Percentiles rank a stretch among this genome's conserved stretches.
phyloP scores from a whole-genome alignment of 768 basidiomycete genomes.

The Daedaleopsis sinensis region DNA sequence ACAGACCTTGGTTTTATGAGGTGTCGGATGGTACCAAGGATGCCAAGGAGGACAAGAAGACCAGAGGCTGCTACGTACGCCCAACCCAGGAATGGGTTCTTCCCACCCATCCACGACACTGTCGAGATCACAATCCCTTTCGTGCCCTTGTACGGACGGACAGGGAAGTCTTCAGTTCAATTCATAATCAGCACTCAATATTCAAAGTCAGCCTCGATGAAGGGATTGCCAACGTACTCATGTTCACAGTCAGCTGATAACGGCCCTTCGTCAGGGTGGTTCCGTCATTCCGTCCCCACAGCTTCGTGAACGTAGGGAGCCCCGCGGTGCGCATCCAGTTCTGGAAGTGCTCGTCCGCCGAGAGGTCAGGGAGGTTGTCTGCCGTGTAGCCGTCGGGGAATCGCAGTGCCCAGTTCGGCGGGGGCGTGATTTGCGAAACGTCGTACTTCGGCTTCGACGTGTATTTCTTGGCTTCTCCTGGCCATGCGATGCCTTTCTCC shows the following conservation, averaged over 20 bases:
- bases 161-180: conserved; percentile 81
- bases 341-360: conserved; percentile 89
- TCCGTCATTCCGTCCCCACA: conserved; percentile 90
- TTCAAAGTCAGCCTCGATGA: conserved; percentile 2
- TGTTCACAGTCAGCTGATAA: conserved; percentile 74
- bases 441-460: conserved; percentile 60
- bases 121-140: conserved; percentile 98
- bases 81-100: conserved; percentile 98
- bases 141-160: conserved; percentile 87
- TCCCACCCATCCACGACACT: conserved; percentile 98
- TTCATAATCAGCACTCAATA: conserved; percentile 3
- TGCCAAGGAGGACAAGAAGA: conserved; percentile 85
- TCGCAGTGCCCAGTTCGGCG: conserved; percentile 84
- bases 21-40: conserved; percentile 90
- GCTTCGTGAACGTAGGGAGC: conserved; percentile 93
- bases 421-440: conserved; percentile 76
- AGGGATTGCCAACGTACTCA: conserved; percentile 65
- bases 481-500: conserved; percentile 89
- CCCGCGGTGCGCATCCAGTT: conserved; percentile 99
- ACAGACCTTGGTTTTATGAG: conserved; percentile 86
- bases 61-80: conserved; percentile 90
- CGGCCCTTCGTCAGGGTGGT: conserved; percentile 68
- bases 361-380: conserved; percentile 70
- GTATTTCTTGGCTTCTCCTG: conserved; percentile 93
- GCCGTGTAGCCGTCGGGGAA: conserved; percentile 78